Evolutionary conservation across 148 eudicot genomes (phyloP).

Genomic region (Fagopyrum tataricum): DNA sequence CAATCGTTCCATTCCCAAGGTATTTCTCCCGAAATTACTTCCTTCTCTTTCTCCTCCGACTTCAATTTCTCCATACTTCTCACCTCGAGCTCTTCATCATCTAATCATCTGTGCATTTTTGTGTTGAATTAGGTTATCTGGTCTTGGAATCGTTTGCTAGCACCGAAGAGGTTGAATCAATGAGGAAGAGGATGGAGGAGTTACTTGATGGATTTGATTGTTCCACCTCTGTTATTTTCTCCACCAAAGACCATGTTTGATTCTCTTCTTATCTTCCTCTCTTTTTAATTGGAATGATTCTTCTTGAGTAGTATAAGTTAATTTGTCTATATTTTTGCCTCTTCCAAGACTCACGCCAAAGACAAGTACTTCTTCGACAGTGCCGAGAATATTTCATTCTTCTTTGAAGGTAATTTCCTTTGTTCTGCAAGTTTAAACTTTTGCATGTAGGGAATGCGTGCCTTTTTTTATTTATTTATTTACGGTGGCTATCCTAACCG

Average conservation of each 20-base stretch:
- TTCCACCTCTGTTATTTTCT: slow-evolving; percentile 56
- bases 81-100: neutral
- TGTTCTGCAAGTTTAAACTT: neutral
- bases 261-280: neutral
- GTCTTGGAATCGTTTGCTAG: slow-evolving; percentile 75
- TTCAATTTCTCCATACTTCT: neutral
- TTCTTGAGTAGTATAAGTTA: neutral
- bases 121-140: slow-evolving; percentile 40
- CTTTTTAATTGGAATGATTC: neutral
- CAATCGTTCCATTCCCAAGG: slow-evolving; percentile 57
- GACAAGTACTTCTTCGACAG: slow-evolving; percentile 83
- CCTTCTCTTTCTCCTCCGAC: neutral
- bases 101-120: neutral
- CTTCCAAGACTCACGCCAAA: slow-evolving; percentile 49
- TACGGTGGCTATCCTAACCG: neutral
- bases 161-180: slow-evolving; percentile 40
- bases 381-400: slow-evolving; percentile 83
- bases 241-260: slow-evolving; percentile 74
- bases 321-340: neutral
- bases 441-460: neutral
- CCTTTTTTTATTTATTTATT: too few relatives aligned
- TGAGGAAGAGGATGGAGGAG: slow-evolving; percentile 60
- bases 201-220: slow-evolving; percentile 65
- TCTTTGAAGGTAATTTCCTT: slow-evolving; percentile 81
- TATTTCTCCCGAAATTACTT: slow-evolving; percentile 3